Percentiles rank a stretch among this genome's conserved stretches.
Evolutionary conservation across 2,329 filamentous ascomycete species (phyloP).

Genomic region (Phialophora verrucosa): DNA sequence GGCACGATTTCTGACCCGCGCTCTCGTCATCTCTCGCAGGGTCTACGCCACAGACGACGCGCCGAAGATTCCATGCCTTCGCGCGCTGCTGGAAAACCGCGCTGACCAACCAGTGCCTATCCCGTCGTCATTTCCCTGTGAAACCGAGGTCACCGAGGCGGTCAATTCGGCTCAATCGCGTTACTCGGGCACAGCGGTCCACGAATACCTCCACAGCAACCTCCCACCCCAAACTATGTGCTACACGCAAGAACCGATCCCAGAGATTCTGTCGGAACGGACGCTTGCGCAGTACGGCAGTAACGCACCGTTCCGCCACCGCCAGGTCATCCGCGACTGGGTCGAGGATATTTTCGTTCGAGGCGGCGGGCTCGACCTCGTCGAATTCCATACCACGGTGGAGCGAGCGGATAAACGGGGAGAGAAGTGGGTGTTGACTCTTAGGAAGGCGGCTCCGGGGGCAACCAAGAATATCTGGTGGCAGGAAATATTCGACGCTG

Average conservation of each 20-base stretch:
- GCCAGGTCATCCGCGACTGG: slow-evolving; percentile 55
- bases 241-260: slow-evolving; percentile 63
- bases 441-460: slow-evolving; percentile 37
- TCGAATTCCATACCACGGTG: slow-evolving; percentile 48
- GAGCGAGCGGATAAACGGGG: slow-evolving; percentile 29
- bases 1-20: not conserved
- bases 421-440: slow-evolving; percentile 11
- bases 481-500: slow-evolving; percentile 50
- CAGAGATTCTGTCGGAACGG: slow-evolving; percentile 49
- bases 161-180: slow-evolving; percentile 50
- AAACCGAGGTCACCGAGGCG: slow-evolving; percentile 37
- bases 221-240: slow-evolving; percentile 65
- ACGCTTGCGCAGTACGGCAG: slow-evolving; percentile 59
- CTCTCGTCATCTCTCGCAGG: not conserved
- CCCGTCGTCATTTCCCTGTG: not conserved
- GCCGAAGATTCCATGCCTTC: not conserved
- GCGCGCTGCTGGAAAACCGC: not conserved
- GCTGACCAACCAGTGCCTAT: not conserved
- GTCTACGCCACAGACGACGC: not conserved
- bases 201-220: slow-evolving; percentile 70
- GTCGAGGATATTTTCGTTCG: slow-evolving; percentile 21
- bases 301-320: slow-evolving; percentile 67
- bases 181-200: slow-evolving; percentile 65
- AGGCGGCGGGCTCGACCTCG: slow-evolving; percentile 35
- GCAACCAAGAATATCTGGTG: slow-evolving; percentile 45